Conservation (phyloP, 208 protist species). For the Endotrypanum monterogeii region DNA sequence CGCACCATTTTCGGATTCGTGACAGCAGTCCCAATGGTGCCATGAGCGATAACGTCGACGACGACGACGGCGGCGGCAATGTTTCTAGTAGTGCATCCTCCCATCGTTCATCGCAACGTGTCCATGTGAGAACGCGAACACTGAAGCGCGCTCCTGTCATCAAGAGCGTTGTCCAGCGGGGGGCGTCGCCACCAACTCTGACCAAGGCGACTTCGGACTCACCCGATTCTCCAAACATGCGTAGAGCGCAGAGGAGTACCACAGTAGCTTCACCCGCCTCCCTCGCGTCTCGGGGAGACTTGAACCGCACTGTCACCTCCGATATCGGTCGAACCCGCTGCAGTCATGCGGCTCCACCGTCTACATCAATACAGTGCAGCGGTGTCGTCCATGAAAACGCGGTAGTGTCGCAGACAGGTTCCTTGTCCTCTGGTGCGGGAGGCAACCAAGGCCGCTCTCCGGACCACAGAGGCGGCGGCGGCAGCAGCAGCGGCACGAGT, state of each 20-base stretch:
- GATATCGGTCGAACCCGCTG: background rate
- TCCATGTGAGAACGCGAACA: background rate
- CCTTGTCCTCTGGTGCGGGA: background rate
- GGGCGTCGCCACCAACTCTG: background rate
- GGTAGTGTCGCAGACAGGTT: conserved; percentile 2
- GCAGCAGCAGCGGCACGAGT: background rate
- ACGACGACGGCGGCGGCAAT: background rate
- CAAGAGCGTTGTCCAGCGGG: background rate
- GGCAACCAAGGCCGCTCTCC: background rate
- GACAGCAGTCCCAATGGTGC: too few species aligned
- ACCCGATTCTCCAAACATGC: background rate
- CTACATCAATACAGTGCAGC: background rate
- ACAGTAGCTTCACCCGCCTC: background rate
- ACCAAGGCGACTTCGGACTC: background rate
- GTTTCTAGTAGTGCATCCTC: conserved; percentile 11
- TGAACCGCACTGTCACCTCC: background rate
- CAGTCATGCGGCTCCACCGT: background rate
- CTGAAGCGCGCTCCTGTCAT: background rate
- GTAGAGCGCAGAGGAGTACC: too few species aligned
- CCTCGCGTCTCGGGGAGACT: background rate
- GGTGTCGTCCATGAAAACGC: conserved; percentile 4
- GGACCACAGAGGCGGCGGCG: background rate
- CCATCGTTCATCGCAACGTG: conserved; percentile 15
- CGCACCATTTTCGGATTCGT: background rate
- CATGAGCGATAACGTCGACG: too few species aligned